Evolutionary conservation across 805 yeast species (phyloP), one percentile per base, ranked within the genome.

Genomic region (Pichia rugopelliculosa): DNA sequence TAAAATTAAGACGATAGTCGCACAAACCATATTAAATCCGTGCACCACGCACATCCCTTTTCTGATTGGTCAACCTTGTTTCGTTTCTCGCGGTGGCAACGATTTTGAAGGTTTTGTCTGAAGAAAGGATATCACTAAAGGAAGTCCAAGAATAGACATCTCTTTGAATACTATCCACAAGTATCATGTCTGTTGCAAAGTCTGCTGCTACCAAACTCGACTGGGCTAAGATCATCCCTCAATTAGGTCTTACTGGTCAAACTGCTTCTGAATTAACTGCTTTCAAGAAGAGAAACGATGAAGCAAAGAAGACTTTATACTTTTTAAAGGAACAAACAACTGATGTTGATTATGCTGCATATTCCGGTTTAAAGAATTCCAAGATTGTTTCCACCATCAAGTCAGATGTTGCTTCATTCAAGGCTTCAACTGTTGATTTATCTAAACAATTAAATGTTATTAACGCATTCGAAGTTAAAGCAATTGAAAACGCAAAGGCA

Each of bases 221-320:
- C 79, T 93, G 98, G 97, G 82, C 93, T 64, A 84, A 84, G 73
- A 82, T 93, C 66, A 79, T 87, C 67, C 73, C 90, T 58, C 80
- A 89, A 58, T 78, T 93, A 65, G 96, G 96, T 51, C 78, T 93
- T 65, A 80, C 96, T 52, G 99, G 99, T 54, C 73, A 82, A 65
- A 93, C 99, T 53, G 95, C 96, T 51, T 65, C 86, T 46, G 80
- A 96, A 39, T 75, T 57, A 68, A 80, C 93, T 46, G 79, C 95
- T 26, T 93, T 93, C 84, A 90, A 90, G 74, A 91, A 93, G 87
- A 87, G 99, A 80, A 84, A 89, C 71, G 99, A 93, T 65, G 98
- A 93, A 69, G 98, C 98, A 59, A 85, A 89, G 76, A 84, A 87
- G 74, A 78, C 77, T 61, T 73, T 87, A 60, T 72, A 76, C 59